phyloP scores from a whole-genome alignment of 305 asterid species.

The Withania somnifera region DNA sequence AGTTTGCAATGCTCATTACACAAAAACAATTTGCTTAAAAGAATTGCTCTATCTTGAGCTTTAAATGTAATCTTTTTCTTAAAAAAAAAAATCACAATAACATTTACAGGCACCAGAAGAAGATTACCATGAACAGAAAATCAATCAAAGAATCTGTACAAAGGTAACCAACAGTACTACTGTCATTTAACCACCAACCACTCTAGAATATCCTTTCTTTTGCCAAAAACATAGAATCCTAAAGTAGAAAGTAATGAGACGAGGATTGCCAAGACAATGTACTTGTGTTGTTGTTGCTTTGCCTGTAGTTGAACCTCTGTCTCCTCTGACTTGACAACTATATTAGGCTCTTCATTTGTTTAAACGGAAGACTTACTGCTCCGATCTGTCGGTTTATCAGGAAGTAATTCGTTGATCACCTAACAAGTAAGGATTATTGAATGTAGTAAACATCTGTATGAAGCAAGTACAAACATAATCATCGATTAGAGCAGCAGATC shows the following conservation, averaged over 20 bases:
- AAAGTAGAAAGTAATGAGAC: slow-evolving; percentile 31
- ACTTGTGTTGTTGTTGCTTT: slow-evolving; percentile 13
- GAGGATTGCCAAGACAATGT: slow-evolving; percentile 16
- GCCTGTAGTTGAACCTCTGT: slow-evolving; percentile 10
- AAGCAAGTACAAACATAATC: not conserved
- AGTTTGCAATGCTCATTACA: not conserved
- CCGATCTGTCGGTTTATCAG: not conserved
- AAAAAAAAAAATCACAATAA: not conserved
- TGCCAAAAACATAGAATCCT: slow-evolving; percentile 23
- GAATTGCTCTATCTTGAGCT: not conserved
- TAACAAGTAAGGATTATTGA: slow-evolving; percentile 3
- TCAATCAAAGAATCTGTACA: slow-evolving; percentile 4
- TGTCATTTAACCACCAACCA: slow-evolving; percentile 1
- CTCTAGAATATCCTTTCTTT: slow-evolving; percentile 2
- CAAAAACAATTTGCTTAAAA: not conserved
- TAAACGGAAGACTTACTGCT: slow-evolving; percentile 6
- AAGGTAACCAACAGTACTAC: not conserved
- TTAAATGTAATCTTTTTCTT: too few species aligned
- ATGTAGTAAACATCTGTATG: not conserved
- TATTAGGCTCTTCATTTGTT: not conserved
- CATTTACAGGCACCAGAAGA: not conserved
- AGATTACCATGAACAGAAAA: not conserved
- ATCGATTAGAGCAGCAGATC: not conserved
- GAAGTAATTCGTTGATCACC: slow-evolving; percentile 19
- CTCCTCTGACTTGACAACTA: slow-evolving; percentile 11